Evolutionary conservation across 495 filamentous ascomycete genomes (phyloP).

Genomic region (Podospora anserina): DNA sequence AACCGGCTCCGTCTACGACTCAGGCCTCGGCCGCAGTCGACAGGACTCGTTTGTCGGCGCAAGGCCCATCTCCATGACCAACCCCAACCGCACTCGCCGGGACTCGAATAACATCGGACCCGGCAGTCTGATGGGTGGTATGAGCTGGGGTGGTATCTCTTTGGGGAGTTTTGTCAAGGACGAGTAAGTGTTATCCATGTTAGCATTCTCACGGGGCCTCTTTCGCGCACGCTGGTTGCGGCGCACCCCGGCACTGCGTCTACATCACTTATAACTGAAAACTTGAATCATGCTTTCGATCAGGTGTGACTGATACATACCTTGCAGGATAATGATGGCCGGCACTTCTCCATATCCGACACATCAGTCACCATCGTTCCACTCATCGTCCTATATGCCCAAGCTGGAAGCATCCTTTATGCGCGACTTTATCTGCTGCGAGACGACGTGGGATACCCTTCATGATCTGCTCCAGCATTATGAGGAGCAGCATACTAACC

Average conservation of each 20-base stretch:
- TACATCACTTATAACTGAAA: not conserved
- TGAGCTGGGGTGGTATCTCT: conserved; percentile 97
- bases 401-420: conserved; percentile 97
- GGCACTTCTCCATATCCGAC: conserved; percentile 83
- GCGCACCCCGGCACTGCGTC: conserved; percentile 19
- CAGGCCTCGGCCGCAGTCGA: conserved; percentile 51
- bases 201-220: too few species aligned
- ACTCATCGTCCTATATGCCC: conserved; percentile 95
- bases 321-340: conserved; percentile 83
- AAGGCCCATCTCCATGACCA: conserved; percentile 80
- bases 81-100: conserved; percentile 61
- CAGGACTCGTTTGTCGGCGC: conserved; percentile 80
- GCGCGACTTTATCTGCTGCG: conserved; percentile 93
- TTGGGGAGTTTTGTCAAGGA: conserved; percentile 96
- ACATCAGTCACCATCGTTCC: conserved; percentile 90
- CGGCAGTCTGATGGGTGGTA: conserved; percentile 83
- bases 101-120: conserved; percentile 63
- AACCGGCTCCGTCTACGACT: conserved; percentile 57
- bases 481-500: conserved; percentile 78
- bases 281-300: not conserved
- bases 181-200: conserved; percentile 67
- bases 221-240: not conserved
- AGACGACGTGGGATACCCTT: conserved; percentile 76
- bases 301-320: conserved; percentile 27
- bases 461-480: conserved; percentile 96